Conservation (phyloP, 2,329 filamentous ascomycete genomes). For the Cercospora sesami region DNA sequence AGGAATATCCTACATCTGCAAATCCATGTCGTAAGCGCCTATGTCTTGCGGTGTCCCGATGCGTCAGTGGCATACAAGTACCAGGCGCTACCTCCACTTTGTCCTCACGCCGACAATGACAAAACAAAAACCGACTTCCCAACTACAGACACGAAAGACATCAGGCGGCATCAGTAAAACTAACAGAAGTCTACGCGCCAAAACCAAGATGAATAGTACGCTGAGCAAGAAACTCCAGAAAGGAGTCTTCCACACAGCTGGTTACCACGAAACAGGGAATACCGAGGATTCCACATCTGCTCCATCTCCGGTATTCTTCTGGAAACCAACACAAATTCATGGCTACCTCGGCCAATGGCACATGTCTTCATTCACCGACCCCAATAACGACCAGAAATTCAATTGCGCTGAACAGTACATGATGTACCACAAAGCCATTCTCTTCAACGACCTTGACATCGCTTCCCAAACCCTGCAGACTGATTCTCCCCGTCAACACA, state of each 20-base stretch:
- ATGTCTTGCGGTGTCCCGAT: not conserved
- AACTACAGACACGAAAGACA: not conserved
- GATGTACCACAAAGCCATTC: slow-evolving; percentile 28
- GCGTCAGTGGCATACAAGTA: not conserved
- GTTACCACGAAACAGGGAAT: too few species aligned
- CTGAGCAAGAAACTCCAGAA: not conserved
- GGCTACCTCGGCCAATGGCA: slow-evolving; percentile 29
- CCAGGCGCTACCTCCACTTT: not conserved
- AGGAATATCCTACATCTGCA: not conserved
- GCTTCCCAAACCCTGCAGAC: slow-evolving; percentile 12
- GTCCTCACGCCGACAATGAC: not conserved
- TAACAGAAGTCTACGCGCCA: not conserved
- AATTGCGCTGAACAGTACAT: slow-evolving; percentile 28
- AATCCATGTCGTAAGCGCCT: not conserved
- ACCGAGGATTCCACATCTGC: too few species aligned
- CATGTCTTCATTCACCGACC: slow-evolving; percentile 19
- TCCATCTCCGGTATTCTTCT: slow-evolving; percentile 21
- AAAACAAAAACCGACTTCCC: not conserved
- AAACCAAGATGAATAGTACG: not conserved
- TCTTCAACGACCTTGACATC: slow-evolving; percentile 15
- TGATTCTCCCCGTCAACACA: slow-evolving; percentile 14
- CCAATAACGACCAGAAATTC: slow-evolving; percentile 9
- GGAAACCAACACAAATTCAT: slow-evolving; percentile 15
- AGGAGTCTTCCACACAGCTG: not conserved
- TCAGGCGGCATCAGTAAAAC: not conserved